phyloP scores from a whole-genome alignment of 371 early-diverging fungal species.

The Conidiobolus incongruus region DNA sequence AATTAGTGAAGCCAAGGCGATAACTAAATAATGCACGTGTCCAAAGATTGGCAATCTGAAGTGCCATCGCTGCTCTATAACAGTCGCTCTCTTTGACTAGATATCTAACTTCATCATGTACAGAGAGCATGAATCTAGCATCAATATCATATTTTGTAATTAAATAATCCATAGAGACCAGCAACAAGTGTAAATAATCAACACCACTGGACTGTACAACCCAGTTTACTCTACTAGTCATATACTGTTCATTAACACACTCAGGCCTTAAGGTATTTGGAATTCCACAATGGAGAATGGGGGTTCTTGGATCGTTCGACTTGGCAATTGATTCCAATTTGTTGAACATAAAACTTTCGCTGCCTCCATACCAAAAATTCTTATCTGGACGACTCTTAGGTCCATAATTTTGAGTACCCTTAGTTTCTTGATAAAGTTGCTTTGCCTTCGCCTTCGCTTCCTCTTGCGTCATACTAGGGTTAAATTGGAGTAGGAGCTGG shows the following conservation, averaged over 20 bases:
- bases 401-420: too few relatives aligned
- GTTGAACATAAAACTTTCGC: slow-evolving; percentile 93
- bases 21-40: slow-evolving; percentile 73
- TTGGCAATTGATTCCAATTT: slow-evolving; percentile 65
- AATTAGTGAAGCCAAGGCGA: slow-evolving; percentile 58
- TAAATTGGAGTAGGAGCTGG: slow-evolving; percentile 56
- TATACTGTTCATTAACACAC: slow-evolving; percentile 33
- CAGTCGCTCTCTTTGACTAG: slow-evolving; percentile 53
- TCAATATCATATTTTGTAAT: slow-evolving; percentile 48
- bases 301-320: slow-evolving; percentile 55
- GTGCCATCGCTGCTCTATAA: slow-evolving; percentile 54
- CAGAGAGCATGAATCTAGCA: slow-evolving; percentile 73
- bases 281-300: slow-evolving; percentile 68
- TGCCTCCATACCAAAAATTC: slow-evolving; percentile 71
- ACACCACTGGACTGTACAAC: slow-evolving; percentile 96
- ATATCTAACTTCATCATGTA: slow-evolving; percentile 94
- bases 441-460: slow-evolving; percentile 40
- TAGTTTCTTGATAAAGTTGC: slow-evolving; percentile 57
- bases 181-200: slow-evolving; percentile 89
- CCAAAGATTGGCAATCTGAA: slow-evolving; percentile 89
- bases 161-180: slow-evolving; percentile 75
- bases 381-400: slow-evolving; percentile 10
- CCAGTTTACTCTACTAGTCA: slow-evolving; percentile 90
- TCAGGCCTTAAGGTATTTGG: slow-evolving; percentile 59
- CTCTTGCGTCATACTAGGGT: slow-evolving; percentile 34